These are phyloP conservation scores for Bryum argenteum DNA, from an alignment of 225 moss, liverwort and hornwort species.

Conservation along the genomic window DNA sequence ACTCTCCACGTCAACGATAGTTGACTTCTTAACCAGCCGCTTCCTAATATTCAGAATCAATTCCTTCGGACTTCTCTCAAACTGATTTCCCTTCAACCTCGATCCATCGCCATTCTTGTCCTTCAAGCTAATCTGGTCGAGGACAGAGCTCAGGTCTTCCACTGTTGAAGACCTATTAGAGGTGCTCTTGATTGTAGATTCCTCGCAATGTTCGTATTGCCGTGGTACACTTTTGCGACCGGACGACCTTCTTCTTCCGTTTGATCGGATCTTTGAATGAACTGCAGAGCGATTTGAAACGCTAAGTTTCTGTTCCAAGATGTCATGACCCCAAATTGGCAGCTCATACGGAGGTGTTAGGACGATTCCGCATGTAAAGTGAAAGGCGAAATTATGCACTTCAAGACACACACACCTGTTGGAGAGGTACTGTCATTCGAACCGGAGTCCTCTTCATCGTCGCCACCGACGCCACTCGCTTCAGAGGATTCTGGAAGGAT, in stretches of 20 bases:
- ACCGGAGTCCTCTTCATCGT: slow-evolving; percentile 39
- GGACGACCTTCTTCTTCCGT: slow-evolving; percentile 26
- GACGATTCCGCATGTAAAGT: background rate
- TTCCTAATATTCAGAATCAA: slow-evolving; percentile 42
- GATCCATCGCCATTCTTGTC: slow-evolving; percentile 21
- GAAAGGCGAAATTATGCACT: background rate
- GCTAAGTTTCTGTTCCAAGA: background rate
- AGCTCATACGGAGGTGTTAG: background rate
- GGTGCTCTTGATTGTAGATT: background rate
- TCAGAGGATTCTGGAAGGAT: slow-evolving; percentile 58
- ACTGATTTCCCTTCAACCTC: slow-evolving; percentile 20
- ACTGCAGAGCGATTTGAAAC: slow-evolving; percentile 23
- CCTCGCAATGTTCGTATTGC: slow-evolving; percentile 11
- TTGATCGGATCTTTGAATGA: slow-evolving; percentile 13
- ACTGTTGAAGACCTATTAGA: slow-evolving; percentile 21
- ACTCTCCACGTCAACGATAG: slow-evolving; percentile 40
- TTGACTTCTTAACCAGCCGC: slow-evolving; percentile 44
- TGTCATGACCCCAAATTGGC: background rate
- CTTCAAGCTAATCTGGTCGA: slow-evolving; percentile 45
- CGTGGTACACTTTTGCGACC: slow-evolving; percentile 28
- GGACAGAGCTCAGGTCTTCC: slow-evolving; percentile 43
- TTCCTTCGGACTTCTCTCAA: slow-evolving; percentile 30
- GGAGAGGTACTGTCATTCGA: slow-evolving; percentile 38
- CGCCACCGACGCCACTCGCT: slow-evolving; percentile 33
- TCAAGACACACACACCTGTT: slow-evolving; percentile 32